Percentiles rank a stretch among this genome's conserved stretches.
Evolutionary conservation across 371 early-diverging fungal species (phyloP).

Genomic region (Haplosporangium sp.): DNA sequence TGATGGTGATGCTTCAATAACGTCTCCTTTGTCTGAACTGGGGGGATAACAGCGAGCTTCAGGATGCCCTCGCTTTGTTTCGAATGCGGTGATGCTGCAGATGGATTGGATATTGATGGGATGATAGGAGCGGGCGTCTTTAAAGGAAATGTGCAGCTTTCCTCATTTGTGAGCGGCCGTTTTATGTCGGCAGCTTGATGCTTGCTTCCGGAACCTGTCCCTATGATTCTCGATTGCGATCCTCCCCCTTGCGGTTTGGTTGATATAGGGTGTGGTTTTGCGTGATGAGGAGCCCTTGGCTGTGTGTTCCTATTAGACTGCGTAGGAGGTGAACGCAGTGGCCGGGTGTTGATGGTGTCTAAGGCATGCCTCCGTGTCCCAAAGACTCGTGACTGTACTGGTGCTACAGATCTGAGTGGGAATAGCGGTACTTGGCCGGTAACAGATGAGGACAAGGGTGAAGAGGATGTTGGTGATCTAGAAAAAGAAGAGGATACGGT

Average conservation of each 20-base stretch:
- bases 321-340: constrained; percentile 15
- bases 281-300: constrained; percentile 22
- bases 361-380: constrained; percentile 43
- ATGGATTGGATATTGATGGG: not conserved
- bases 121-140: not conserved
- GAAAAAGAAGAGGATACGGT: not conserved
- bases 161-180: too few relatives aligned
- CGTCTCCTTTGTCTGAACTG: constrained; percentile 28
- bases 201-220: not conserved
- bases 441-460: not conserved
- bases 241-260: not conserved
- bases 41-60: constrained; percentile 39
- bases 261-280: constrained; percentile 9
- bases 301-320: not conserved
- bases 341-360: constrained; percentile 24
- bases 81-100: not conserved
- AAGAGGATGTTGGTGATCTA: not conserved
- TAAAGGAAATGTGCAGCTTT: not conserved
- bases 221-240: not conserved
- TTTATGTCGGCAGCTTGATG: not conserved
- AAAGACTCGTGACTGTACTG: constrained; percentile 40
- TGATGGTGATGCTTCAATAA: constrained; percentile 29
- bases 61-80: constrained; percentile 15
- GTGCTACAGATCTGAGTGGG: constrained; percentile 50
- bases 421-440: constrained; percentile 25